These are phyloP conservation scores for Suillus weaverae DNA, from an alignment of 768 basidiomycete genomes.

Conservation along the genomic window DNA sequence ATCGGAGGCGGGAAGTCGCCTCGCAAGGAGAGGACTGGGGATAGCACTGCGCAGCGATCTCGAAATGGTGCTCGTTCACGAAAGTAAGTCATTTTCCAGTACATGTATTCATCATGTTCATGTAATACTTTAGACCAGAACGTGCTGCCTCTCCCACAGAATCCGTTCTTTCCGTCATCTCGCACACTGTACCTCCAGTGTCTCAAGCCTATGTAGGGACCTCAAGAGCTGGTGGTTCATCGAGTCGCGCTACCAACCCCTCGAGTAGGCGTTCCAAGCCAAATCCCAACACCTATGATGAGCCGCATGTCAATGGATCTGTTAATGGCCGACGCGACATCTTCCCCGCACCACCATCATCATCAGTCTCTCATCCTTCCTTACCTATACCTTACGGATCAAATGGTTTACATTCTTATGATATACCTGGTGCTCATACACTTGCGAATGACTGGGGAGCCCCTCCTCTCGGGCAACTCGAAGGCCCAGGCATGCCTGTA, in stretches of 20 bases:
- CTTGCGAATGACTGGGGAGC: constrained; percentile 49
- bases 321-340: constrained; percentile 38
- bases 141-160: constrained; percentile 71
- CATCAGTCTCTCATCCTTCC: constrained; percentile 53
- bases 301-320: constrained; percentile 41
- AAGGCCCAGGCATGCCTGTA: constrained; percentile 80
- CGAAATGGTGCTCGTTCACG: constrained; percentile 56
- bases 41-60: constrained; percentile 42
- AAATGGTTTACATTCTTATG: constrained; percentile 42
- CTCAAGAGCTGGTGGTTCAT: constrained; percentile 30
- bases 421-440: constrained; percentile 35
- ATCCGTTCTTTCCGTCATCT: constrained; percentile 70
- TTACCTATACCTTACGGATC: constrained; percentile 44
- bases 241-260: constrained; percentile 32
- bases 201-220: constrained; percentile 27
- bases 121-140: constrained; percentile 46
- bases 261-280: constrained; percentile 45
- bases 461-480: constrained; percentile 56
- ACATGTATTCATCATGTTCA: constrained; percentile 3
- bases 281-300: constrained; percentile 41
- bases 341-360: constrained; percentile 50
- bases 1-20: constrained; percentile 51
- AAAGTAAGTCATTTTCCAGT: constrained; percentile 47
- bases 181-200: constrained; percentile 50
- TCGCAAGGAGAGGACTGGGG: constrained; percentile 56